Percentiles rank a stretch among this genome's conserved stretches.
Evolutionary conservation across 192 early-diverging fungal species (phyloP).

Genomic region (Kickxella alabastrina): DNA sequence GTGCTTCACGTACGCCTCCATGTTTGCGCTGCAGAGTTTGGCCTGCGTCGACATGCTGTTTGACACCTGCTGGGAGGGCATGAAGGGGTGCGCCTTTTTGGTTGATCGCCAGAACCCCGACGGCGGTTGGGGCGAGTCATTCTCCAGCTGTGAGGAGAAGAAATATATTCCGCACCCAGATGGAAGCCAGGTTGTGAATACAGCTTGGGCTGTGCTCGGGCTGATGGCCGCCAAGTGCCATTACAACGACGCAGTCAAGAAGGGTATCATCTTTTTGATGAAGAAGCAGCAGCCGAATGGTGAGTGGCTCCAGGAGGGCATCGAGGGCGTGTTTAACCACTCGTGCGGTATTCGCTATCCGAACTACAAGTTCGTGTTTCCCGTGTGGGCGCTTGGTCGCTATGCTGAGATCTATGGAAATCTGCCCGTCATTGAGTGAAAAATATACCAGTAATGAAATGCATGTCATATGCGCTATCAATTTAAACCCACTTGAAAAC

Average conservation of each 20-base stretch:
- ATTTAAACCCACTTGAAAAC: not conserved
- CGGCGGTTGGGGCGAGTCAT: conserved; percentile 98
- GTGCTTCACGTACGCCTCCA: conserved; percentile 93
- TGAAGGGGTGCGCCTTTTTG: conserved; percentile 86
- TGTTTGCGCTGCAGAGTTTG: conserved; percentile 88
- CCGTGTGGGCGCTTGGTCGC: conserved; percentile 86
- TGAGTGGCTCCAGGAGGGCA: conserved; percentile 93
- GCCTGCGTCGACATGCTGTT: conserved; percentile 80
- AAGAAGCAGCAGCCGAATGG: conserved; percentile 82
- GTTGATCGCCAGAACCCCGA: conserved; percentile 82
- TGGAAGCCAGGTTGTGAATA: conserved; percentile 88
- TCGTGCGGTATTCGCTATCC: conserved; percentile 82
- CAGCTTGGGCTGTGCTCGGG: conserved; percentile 81
- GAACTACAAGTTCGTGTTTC: conserved; percentile 92
- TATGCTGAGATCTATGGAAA: conserved; percentile 74
- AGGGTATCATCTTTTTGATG: conserved; percentile 72
- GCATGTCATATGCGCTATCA: not conserved
- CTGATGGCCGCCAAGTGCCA: conserved; percentile 90
- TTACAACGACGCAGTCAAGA: conserved; percentile 59
- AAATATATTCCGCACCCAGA: conserved; percentile 43
- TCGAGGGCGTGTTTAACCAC: conserved; percentile 98
- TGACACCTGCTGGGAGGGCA: conserved; percentile 66
- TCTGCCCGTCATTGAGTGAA: conserved; percentile 39
- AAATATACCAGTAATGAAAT: not conserved
- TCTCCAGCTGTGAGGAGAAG: conserved; percentile 59